phyloP scores from a whole-genome alignment of 192 early-diverging fungal genomes.

The Phlyctochytrium planicorne region DNA sequence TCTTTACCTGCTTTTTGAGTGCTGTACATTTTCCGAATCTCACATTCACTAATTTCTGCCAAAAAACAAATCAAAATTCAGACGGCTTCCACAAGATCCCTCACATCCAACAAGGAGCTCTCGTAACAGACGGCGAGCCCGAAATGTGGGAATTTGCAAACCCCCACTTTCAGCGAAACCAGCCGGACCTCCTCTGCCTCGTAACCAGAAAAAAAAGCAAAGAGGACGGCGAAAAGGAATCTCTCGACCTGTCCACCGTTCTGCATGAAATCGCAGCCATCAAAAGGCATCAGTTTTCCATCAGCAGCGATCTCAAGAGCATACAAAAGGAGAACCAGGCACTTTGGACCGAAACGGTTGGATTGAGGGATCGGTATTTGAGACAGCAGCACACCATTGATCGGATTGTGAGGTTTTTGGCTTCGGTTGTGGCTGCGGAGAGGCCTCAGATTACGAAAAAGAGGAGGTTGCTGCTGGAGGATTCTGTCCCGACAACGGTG shows the following conservation, averaged over 20 bases:
- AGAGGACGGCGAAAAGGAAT: slow-evolving; percentile 35
- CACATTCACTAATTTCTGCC: slow-evolving; percentile 79
- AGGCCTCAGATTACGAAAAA: slow-evolving; percentile 22
- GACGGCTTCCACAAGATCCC: slow-evolving; percentile 96
- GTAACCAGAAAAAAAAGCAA: slow-evolving; percentile 80
- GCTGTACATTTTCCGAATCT: slow-evolving; percentile 40
- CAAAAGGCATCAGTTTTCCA: slow-evolving; percentile 86
- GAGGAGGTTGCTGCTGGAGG: slow-evolving; percentile 32
- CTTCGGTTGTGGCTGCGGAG: slow-evolving; percentile 65
- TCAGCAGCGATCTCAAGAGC: slow-evolving; percentile 80
- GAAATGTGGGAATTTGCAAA: slow-evolving; percentile 95
- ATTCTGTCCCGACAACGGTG: neutral
- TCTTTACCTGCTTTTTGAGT: slow-evolving; percentile 64
- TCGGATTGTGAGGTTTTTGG: slow-evolving; percentile 90
- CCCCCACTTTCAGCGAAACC: slow-evolving; percentile 82
- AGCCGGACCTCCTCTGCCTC: slow-evolving; percentile 84
- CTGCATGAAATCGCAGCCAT: slow-evolving; percentile 80
- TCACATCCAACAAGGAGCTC: slow-evolving; percentile 87
- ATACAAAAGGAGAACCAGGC: slow-evolving; percentile 86
- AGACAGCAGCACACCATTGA: slow-evolving; percentile 90
- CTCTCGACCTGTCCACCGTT: slow-evolving; percentile 40
- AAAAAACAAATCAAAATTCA: no score
- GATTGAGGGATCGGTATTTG: slow-evolving; percentile 74
- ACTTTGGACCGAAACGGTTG: slow-evolving; percentile 82
- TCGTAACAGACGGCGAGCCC: slow-evolving; percentile 68